A percentile compares a stretch with the other conserved stretches of the same genome.
Evolutionary conservation across 495 filamentous ascomycete species (phyloP).

Genomic region (Lasiosphaeria ovina): DNA sequence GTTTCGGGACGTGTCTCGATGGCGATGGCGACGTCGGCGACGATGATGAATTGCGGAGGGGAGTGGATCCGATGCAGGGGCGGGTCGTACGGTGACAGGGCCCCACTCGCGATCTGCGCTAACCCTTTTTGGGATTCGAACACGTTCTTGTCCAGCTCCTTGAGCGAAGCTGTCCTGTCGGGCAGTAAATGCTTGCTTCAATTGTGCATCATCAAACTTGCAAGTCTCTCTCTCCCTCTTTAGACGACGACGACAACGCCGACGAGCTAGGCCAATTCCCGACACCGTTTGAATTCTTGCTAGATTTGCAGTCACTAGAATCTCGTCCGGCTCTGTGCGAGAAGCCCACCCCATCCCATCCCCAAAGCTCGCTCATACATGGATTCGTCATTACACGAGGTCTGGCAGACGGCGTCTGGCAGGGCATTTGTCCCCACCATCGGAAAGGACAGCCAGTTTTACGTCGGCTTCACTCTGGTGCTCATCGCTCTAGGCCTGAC

Average conservation of each 20-base stretch:
- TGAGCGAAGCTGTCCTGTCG: constrained; percentile 22
- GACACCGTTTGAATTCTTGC: not conserved
- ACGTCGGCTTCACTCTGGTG: constrained; percentile 76
- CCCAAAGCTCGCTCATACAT: constrained; percentile 32
- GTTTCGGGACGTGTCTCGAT: constrained; percentile 3
- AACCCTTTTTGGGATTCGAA: constrained; percentile 23
- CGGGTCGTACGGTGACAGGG: constrained; percentile 21
- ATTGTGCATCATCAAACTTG: constrained; percentile 1
- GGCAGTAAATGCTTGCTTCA: not conserved
- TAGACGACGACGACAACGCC: not conserved
- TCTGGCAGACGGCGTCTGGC: constrained; percentile 85
- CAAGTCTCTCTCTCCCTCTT: constrained; percentile 6
- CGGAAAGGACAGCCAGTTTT: constrained; percentile 79
- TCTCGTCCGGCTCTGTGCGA: not conserved
- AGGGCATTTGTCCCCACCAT: constrained; percentile 79
- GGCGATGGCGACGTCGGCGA: constrained; percentile 8
- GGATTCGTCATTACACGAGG: constrained; percentile 74
- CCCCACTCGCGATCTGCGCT: constrained; percentile 13
- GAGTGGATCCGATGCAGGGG: constrained; percentile 3
- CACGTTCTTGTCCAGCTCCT: constrained; percentile 19
- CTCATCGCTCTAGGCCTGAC: constrained; percentile 63
- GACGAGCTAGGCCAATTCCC: not conserved
- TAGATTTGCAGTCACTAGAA: not conserved
- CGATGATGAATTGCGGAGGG: constrained; percentile 9
- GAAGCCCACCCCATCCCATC: constrained; percentile 12